Evolutionary conservation across 495 filamentous ascomycete species (phyloP), one percentile per base, ranked within the genome.

Genomic region (Mytilinidion resinicola): DNA sequence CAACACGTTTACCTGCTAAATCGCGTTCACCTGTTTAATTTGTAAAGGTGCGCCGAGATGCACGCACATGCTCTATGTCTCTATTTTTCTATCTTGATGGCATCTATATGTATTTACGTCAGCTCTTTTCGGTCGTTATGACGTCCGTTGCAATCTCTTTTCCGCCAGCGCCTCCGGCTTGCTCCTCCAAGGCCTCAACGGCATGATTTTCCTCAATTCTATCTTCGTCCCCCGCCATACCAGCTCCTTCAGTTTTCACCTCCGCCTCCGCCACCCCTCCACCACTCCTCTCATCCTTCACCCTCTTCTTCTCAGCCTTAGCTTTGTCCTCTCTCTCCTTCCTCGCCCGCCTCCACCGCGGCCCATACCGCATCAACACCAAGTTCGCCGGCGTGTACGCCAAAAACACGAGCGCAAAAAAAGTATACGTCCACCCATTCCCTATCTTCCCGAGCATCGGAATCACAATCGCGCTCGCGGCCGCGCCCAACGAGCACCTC

Each of bases 371-470:
- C 49, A 52, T 38, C 49, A 52, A n/a, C 25, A 35, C 30, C 35
- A 12, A 34, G 12, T 15, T 36, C 14, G 11, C 11, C 9, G 49
- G 49, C n/a, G n/a, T 52, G 14, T 33, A 52, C 25, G 25, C 49
- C 14, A 52, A 14, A 14, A 15, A 52, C 14, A 52, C n/a, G 3
- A 52, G 49, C 10, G 25, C 49, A 15, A 71, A 35, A 21, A 68
- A 41, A 1, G 71, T 73, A 58, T 72, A 74, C 14, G 65, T 67
- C 72, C 72, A 74, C 10, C 72, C 72, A 17, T 61, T 51, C 12
- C 62, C 66, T 48, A 72, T 61, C 1, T 52, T 67, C 41, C 64
- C 44, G 10, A 69, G 53, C 53, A 75, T 56, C 3, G 69, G 70
- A 20, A 72, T 63, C 34, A 75, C 53, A 15, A 58, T 59, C 4